phyloP scores from a whole-genome alignment of 352 stramenopile species.

The Blastocystis sp. region DNA sequence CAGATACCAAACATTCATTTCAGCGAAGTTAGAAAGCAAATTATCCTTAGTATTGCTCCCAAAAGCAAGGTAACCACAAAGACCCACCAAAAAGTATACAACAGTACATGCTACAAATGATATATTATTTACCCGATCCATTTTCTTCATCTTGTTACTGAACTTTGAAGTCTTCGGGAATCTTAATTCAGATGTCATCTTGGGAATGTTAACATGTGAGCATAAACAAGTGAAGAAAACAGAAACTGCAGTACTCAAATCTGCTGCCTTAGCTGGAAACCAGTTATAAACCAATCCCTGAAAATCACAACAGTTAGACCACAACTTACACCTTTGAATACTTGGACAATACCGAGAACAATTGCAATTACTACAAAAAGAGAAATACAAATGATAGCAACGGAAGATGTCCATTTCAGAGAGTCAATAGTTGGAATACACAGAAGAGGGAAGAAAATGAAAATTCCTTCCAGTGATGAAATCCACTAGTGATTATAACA shows the following conservation, averaged over 20 bases:
- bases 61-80: constrained; percentile 11
- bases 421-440: background rate
- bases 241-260: background rate
- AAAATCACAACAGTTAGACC: background rate
- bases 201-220: constrained; percentile 20
- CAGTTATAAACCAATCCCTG: background rate
- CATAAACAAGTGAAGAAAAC: constrained; percentile 35
- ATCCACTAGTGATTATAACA: background rate
- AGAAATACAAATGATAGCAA: background rate
- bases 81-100: constrained; percentile 26
- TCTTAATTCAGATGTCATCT: constrained; percentile 35
- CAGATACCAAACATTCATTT: background rate
- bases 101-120: background rate
- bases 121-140: background rate
- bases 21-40: background rate
- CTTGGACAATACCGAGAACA: background rate
- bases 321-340: background rate
- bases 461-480: background rate
- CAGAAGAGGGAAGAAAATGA: background rate
- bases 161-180: background rate
- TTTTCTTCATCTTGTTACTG: constrained; percentile 16
- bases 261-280: background rate
- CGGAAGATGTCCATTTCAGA: background rate
- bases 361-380: background rate
- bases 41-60: background rate